Evolutionary conservation across 2,329 filamentous ascomycete species (phyloP), one percentile per base, ranked within the genome.

Genomic region (Fusarium nanum): DNA sequence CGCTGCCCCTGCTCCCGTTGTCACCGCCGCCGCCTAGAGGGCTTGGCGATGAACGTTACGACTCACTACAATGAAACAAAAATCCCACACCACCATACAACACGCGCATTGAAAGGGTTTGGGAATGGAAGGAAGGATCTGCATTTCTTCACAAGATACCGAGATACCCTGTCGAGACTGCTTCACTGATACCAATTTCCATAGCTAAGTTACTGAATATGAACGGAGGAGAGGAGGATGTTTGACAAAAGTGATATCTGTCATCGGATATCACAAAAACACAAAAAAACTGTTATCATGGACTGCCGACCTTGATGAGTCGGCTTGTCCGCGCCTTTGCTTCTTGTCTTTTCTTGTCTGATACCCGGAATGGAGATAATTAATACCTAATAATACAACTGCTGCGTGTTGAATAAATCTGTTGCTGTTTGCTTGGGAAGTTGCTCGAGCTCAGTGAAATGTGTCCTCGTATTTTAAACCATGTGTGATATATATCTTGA

Each of bases 91-190:
- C 22, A 67, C 48, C 37, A 68, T 72, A 74, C 73, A 74, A 74
- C 75, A 76, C 76, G 76, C 74, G 75, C 72, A 76, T 75, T 78
- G 78, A 76, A 78, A 79, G 80, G 81, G 81, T 81, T 65, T 81
- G 76, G 82, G 83, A 80, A 82, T 80, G 83, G 82, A 80, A 78
- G 79, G 79, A 81, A 75, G 77, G 83, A 82, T 84, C 81, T 86
- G 85, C 84, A 86, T 87, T 86, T 86, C 77, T 80, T 81, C 78
- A 77, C 78, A 80, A 81, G 80, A 81, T 81, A 81, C 80, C 82
- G 82, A 85, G 84, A 86, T 85, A 86, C 84, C 84, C 84, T 83
- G 81, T 83, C 81, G 79, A 84, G 81, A 83, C 81, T 84, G 82
- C 80, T 81, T 81, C 77, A 77, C 76, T 80, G 79, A 81, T 81